Base-by-base conservation (phyloP, 805 yeast species). In the Candida arabinofermentans region DNA sequence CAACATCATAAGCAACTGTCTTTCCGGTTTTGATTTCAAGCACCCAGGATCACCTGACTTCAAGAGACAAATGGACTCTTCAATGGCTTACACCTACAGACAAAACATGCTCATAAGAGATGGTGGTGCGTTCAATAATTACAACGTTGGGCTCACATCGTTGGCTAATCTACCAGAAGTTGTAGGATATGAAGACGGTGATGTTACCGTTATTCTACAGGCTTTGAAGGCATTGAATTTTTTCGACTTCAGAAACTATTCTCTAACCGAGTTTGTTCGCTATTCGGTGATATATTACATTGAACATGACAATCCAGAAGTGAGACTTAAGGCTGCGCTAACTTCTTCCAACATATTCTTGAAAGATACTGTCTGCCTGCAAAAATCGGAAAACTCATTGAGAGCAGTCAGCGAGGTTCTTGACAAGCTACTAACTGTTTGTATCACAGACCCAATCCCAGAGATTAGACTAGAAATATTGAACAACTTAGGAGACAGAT, bases 41-140 rank as follows among this genome's bases (percentile, higher is more conserved):
- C 86, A 84, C 32, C 96, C 96, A 0, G 97, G 96, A 0, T 79
- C 93, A 13, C 96, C 96, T 2, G 79, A 77, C 47, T 79, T 81
- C 19, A 67, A 74, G 23, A 68, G 72, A 39, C 74, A 72, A 35
- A 77, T 83, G 70, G 79, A 79, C 50, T 66, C 77, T 13, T 69
- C 75, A n/a, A 65, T 74, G 21, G 96, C 97, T 0, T 76, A 77
- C 46, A 86, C 81, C 43, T 89, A 83, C 65, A 75, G 98, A 50
- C 83, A 85, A 44, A 72, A 77, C 34, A 80, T 83, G 81, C 71
- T 83, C 5, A 64, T 81, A 2, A 77, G 82, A 44, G 95, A 86
- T 50, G 87, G 91, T 0, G 73, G 75, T 0, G 13, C 29, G 5
- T 56, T 54, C 27, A 43, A 44, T 29, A 41, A 41, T 22, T 39